phyloP scores from a whole-genome alignment of 2,329 filamentous ascomycete species.

The Fusarium sp. region DNA sequence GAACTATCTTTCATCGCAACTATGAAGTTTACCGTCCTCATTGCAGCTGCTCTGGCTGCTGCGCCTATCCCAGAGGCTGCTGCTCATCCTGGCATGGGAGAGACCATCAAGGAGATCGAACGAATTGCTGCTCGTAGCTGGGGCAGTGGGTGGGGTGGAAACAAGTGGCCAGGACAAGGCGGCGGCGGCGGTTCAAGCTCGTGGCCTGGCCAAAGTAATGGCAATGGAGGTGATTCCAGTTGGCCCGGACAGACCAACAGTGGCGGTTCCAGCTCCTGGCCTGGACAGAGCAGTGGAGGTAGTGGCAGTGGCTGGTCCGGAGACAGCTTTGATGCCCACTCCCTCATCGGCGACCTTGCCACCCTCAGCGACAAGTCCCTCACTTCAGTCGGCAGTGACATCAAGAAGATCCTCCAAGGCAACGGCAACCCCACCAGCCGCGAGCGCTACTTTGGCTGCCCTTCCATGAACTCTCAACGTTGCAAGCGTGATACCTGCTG shows the following conservation, averaged over 20 bases:
- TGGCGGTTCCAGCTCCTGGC: neutral
- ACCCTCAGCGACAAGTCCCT: slow-evolving; percentile 43
- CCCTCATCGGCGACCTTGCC: slow-evolving; percentile 52
- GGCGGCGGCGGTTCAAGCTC: neutral
- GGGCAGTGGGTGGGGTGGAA: slow-evolving; percentile 15
- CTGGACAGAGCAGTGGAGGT: neutral
- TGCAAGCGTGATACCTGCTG: slow-evolving; percentile 54
- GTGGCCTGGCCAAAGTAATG: neutral
- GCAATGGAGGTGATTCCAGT: neutral
- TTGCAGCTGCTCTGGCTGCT: slow-evolving; percentile 33
- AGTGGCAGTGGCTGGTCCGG: slow-evolving; percentile 9
- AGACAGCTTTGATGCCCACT: slow-evolving; percentile 29
- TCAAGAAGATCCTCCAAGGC: slow-evolving; percentile 50
- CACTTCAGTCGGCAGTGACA: slow-evolving; percentile 46
- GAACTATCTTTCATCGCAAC: neutral
- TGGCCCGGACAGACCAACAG: neutral
- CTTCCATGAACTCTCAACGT: slow-evolving; percentile 30
- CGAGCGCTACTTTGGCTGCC: slow-evolving; percentile 37
- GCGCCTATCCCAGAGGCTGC: slow-evolving; percentile 22
- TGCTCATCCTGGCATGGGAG: slow-evolving; percentile 36
- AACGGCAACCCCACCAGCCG: slow-evolving; percentile 40
- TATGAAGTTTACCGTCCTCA: slow-evolving; percentile 41
- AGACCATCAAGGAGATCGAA: slow-evolving; percentile 35
- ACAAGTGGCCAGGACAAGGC: slow-evolving; percentile 1
- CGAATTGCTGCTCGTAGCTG: slow-evolving; percentile 27